Evolutionary conservation across 768 basidiomycete genomes (phyloP).

Genomic region (Tulasnella sp.): DNA sequence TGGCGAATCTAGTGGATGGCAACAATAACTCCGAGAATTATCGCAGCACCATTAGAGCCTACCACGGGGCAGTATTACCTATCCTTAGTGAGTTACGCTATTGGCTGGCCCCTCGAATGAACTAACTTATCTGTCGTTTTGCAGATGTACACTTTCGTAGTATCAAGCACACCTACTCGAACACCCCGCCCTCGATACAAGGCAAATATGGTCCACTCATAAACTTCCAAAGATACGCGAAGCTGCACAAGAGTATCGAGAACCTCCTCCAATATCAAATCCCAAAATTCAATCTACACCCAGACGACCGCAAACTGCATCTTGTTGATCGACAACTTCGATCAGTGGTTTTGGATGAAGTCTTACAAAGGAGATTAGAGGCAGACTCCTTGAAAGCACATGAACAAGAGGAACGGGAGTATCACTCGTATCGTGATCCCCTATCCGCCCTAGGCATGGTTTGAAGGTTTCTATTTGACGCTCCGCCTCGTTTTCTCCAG

Average conservation of each 20-base stretch:
- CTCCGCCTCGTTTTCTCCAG: too few species aligned
- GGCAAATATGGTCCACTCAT: neutral
- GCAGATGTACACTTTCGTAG: conserved; percentile 1
- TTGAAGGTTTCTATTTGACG: too few species aligned
- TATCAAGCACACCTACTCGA: neutral
- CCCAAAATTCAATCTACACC: neutral
- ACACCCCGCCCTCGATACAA: neutral
- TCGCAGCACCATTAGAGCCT: neutral
- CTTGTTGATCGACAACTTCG: too few species aligned
- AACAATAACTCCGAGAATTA: neutral
- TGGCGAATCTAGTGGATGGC: neutral
- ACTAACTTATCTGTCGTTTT: neutral
- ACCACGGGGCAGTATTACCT: neutral
- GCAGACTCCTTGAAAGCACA: too few species aligned
- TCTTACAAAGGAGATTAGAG: too few species aligned
- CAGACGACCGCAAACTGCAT: too few species aligned
- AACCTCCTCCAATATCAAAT: neutral
- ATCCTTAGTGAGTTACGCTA: neutral
- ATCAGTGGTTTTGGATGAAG: too few species aligned
- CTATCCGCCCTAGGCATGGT: too few species aligned
- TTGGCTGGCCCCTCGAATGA: neutral
- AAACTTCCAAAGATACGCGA: conserved; percentile 7
- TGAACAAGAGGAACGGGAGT: too few species aligned
- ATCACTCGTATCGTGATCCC: too few species aligned
- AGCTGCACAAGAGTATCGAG: neutral